Conservation (phyloP, 768 basidiomycete species). For the Mycena albidolilacea region DNA sequence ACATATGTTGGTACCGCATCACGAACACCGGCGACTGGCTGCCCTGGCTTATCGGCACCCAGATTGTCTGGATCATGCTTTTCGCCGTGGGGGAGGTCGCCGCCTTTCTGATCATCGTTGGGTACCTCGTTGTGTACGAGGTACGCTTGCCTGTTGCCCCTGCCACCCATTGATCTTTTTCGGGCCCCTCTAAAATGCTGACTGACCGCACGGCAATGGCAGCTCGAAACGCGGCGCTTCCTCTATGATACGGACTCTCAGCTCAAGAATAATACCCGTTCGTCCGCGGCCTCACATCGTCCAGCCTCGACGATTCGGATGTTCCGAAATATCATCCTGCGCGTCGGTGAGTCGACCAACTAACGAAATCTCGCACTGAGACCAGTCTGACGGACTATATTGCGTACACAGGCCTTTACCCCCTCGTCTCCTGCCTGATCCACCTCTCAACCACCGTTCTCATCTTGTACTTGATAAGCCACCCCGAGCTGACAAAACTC, state of each 20-base stretch:
- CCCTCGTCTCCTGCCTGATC: conserved; percentile 8
- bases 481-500: background rate
- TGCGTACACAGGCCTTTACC: conserved; percentile 14
- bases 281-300: conserved; percentile 1
- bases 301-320: conserved; percentile 6
- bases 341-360: background rate
- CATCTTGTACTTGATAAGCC: conserved; percentile 1
- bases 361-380: background rate
- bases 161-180: too few relatives aligned
- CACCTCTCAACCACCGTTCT: background rate
- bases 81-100: background rate
- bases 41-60: conserved; percentile 45
- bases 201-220: background rate
- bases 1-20: conserved; percentile 2
- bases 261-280: background rate
- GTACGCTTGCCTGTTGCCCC: background rate
- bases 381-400: background rate
- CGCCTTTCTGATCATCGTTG: background rate
- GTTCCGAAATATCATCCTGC: background rate
- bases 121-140: conserved; percentile 12
- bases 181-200: background rate
- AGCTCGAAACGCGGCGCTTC: conserved; percentile 3
- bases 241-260: background rate
- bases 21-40: conserved; percentile 25
- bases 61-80: conserved; percentile 39